A percentile compares a stretch with the other conserved stretches of the same genome.
Conservation (phyloP, 2,329 filamentous ascomycete species). For the Fusarium brachygibbosum region DNA sequence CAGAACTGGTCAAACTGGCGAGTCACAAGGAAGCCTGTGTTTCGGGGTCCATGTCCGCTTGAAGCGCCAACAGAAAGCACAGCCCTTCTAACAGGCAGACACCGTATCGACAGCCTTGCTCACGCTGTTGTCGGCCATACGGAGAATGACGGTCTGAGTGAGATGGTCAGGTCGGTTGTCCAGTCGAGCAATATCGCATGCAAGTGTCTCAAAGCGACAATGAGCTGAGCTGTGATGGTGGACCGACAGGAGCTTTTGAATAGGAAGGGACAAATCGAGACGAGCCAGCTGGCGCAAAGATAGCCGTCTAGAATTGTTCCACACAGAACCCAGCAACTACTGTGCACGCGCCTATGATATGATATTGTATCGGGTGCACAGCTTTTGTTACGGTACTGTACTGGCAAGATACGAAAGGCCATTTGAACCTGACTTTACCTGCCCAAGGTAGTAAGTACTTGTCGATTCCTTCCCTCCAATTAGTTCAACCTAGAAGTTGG, state of each 20-base stretch:
- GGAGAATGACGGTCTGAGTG: conserved; percentile 16
- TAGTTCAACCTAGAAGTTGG: conserved; percentile 18
- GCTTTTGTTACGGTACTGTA: conserved; percentile 9
- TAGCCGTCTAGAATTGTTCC: conserved; percentile 32
- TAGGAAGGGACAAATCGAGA: conserved; percentile 37
- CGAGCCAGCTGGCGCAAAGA: conserved; percentile 44
- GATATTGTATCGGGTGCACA: conserved; percentile 24
- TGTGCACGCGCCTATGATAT: conserved; percentile 34
- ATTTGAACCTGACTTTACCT: conserved; percentile 10
- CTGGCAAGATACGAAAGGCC: conserved; percentile 25
- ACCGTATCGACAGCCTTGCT: conserved; percentile 23
- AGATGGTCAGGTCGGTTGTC: conserved; percentile 35
- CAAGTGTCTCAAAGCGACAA: conserved; percentile 33
- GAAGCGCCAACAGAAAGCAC: conserved; percentile 36
- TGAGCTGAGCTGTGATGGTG: conserved; percentile 25
- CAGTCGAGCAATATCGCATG: conserved; percentile 31
- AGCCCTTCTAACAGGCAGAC: conserved; percentile 27
- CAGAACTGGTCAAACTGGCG: conserved; percentile 33
- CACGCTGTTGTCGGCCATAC: conserved; percentile 29
- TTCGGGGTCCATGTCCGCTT: conserved; percentile 32
- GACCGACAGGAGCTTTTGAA: conserved; percentile 25
- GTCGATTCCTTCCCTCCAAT: conserved; percentile 2
- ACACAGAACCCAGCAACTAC: conserved; percentile 37
- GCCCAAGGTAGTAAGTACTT: conserved; percentile 24
- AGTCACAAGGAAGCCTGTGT: conserved; percentile 40